A percentile compares a stretch with the other conserved stretches of the same genome.
phyloP scores from a whole-genome alignment of 768 basidiomycete species.

The Serendipita sp. region DNA sequence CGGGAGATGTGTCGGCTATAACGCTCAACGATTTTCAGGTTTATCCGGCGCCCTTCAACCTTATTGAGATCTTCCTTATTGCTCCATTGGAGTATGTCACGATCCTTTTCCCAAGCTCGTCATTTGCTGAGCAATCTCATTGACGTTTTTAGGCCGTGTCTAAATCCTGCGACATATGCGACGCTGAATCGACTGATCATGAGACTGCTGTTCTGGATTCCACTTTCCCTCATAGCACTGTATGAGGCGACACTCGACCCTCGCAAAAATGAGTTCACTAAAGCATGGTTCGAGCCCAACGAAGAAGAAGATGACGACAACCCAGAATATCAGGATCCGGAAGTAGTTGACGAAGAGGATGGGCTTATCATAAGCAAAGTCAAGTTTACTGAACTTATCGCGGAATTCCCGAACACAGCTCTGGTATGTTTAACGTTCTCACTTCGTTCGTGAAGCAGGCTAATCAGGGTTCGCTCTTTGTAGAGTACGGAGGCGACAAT shows the following conservation, averaged over 20 bases:
- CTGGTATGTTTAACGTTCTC: conserved; percentile 32
- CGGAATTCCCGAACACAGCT: conserved; percentile 54
- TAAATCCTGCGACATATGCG: conserved; percentile 10
- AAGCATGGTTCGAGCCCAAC: conserved; percentile 45
- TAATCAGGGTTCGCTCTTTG: not conserved
- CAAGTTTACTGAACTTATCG: conserved; percentile 51
- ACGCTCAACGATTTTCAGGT: conserved; percentile 30
- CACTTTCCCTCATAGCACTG: conserved; percentile 56
- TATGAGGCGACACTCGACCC: conserved; percentile 47
- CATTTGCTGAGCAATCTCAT: conserved; percentile 23
- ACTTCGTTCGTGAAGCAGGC: not conserved
- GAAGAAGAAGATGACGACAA: conserved; percentile 41
- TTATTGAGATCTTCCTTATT: conserved; percentile 64
- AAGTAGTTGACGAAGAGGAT: conserved; percentile 36
- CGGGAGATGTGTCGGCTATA: too few relatives aligned
- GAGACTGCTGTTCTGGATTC: conserved; percentile 66
- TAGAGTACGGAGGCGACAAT: conserved; percentile 61
- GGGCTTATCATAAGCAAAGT: conserved; percentile 47
- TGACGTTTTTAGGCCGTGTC: conserved; percentile 31
- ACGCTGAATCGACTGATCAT: conserved; percentile 70
- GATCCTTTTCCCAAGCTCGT: conserved; percentile 1
- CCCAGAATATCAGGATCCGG: conserved; percentile 42
- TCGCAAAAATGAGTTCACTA: conserved; percentile 44
- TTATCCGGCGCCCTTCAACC: conserved; percentile 87
- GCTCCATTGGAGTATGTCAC: conserved; percentile 70